A percentile compares a stretch with the other conserved stretches of the same genome.
Conservation (phyloP, 331 rosid genomes). For the Saraca asoca region DNA sequence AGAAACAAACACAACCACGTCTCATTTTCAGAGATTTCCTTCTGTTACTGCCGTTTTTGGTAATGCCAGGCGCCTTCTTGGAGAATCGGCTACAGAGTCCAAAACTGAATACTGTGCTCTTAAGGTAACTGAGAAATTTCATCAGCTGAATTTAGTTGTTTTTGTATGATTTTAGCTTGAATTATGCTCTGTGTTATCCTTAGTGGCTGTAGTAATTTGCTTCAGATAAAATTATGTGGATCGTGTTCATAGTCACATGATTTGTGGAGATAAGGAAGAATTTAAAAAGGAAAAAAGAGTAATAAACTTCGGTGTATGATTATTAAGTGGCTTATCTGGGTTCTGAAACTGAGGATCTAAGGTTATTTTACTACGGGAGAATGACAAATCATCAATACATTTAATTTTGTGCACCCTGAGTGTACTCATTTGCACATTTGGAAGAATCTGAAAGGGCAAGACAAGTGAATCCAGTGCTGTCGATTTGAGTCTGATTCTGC, state of each 20-base stretch:
- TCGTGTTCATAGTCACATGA: not conserved
- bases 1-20: not conserved
- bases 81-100: not conserved
- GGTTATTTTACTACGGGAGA: not conserved
- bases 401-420: no score
- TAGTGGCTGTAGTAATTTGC: not conserved
- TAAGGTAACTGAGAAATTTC: not conserved
- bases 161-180: no score
- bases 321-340: not conserved
- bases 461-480: no score
- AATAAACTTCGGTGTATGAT: not conserved
- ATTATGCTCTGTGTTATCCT: no score
- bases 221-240: not conserved
- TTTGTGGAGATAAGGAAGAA: not conserved
- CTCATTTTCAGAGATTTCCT: constrained; percentile 39
- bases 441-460: no score
- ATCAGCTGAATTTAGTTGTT: not conserved
- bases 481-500: no score
- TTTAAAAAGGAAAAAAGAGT: not conserved
- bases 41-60: constrained; percentile 28
- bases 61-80: constrained; percentile 49
- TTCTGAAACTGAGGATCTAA: not conserved
- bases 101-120: constrained; percentile 34
- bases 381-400: no score
- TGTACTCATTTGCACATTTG: no score